These are phyloP conservation scores for Schizosaccharomyces lindneri DNA, from an alignment of 805 yeast genomes.

Conservation along the genomic window DNA sequence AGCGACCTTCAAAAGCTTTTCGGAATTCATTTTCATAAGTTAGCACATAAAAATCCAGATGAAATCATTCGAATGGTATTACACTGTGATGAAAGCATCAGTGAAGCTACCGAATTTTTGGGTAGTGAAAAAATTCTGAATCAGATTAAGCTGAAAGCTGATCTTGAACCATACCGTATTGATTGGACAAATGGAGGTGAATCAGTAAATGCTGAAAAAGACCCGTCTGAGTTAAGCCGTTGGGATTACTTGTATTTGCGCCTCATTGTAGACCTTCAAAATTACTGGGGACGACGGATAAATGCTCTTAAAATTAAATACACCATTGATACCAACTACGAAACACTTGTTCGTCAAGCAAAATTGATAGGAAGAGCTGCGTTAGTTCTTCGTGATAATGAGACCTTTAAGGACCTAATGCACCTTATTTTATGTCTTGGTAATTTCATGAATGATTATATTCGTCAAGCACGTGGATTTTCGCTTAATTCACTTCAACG, in stretches of 20 bases:
- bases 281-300: conserved; percentile 82
- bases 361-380: conserved; percentile 51
- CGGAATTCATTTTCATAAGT: conserved; percentile 75
- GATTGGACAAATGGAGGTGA: conserved; percentile 32
- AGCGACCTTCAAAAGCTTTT: conserved; percentile 82
- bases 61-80: conserved; percentile 48
- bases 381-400: conserved; percentile 37
- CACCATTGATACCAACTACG: conserved; percentile 54
- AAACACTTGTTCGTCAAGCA: conserved; percentile 41
- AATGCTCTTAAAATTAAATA: conserved; percentile 51
- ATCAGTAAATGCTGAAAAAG: conserved; percentile 29
- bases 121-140: conserved; percentile 15
- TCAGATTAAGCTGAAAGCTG: background rate
- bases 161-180: conserved; percentile 37
- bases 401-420: conserved; percentile 43
- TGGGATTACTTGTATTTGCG: conserved; percentile 71
- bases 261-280: conserved; percentile 56
- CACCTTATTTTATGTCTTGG: conserved; percentile 79
- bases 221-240: conserved; percentile 53
- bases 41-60: conserved; percentile 33
- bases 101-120: conserved; percentile 55
- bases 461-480: conserved; percentile 84
- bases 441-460: conserved; percentile 82
- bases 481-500: conserved; percentile 72
- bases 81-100: conserved; percentile 52